A percentile compares a stretch with the other conserved stretches of the same genome.
Conservation (phyloP, 352 stramenopile genomes). For the Paralagenidium karlingii region DNA sequence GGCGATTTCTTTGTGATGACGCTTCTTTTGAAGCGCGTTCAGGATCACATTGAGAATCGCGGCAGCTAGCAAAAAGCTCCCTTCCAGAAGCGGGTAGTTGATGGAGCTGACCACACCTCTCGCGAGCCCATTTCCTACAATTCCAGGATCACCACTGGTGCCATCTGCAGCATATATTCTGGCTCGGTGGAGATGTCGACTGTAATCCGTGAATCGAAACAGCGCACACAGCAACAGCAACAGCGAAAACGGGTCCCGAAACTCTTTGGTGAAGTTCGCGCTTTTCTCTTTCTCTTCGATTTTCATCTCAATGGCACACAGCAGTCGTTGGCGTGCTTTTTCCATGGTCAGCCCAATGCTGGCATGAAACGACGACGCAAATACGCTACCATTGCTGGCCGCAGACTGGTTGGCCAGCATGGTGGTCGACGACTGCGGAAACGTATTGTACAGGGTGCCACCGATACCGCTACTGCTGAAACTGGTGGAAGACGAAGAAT, state of each 20-base stretch:
- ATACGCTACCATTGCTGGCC: background rate
- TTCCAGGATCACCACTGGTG: conserved; percentile 8
- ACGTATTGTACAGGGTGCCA: too few relatives aligned
- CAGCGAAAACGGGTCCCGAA: conserved; percentile 56
- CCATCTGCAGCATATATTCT: background rate
- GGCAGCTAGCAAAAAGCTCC: conserved; percentile 36
- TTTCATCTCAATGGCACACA: conserved; percentile 55
- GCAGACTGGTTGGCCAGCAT: too few relatives aligned
- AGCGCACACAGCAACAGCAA: conserved; percentile 48
- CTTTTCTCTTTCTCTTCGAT: conserved; percentile 58
- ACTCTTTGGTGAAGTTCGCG: conserved; percentile 48
- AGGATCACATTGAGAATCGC: conserved; percentile 47
- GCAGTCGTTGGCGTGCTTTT: conserved; percentile 30
- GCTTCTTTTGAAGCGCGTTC: conserved; percentile 48
- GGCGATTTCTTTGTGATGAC: conserved; percentile 64
- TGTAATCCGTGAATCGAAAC: conserved; percentile 46
- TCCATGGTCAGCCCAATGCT: conserved; percentile 35
- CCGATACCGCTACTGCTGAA: too few relatives aligned
- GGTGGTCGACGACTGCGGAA: too few relatives aligned
- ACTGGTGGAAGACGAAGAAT: too few relatives aligned
- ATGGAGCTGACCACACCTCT: too few relatives aligned
- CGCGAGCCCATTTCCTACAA: conserved; percentile 5
- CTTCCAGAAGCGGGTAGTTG: conserved; percentile 44
- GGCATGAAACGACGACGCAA: background rate
- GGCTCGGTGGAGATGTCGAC: conserved; percentile 6